A percentile compares a stretch with the other conserved stretches of the same genome.
phyloP scores from a whole-genome alignment of 768 basidiomycete genomes.

The Vishniacozyma victoriae region DNA sequence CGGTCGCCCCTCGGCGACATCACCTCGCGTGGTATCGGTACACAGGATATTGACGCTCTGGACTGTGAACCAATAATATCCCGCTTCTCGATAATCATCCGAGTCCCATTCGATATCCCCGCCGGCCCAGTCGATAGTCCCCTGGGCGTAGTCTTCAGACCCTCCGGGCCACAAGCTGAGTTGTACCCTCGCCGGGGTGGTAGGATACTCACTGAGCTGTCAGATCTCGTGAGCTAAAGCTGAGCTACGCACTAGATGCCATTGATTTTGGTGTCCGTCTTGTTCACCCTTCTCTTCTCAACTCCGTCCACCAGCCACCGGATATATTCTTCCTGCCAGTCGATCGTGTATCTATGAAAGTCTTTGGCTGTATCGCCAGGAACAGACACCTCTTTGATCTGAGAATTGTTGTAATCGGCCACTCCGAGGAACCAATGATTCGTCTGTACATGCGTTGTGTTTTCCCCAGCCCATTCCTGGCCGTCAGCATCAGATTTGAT shows the following conservation, averaged over 20 bases:
- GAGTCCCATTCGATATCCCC: constrained; percentile 76
- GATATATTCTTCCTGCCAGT: constrained; percentile 68
- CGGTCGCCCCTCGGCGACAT: background rate
- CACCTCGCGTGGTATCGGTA: constrained; percentile 13
- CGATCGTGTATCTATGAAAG: constrained; percentile 50
- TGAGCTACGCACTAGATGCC: too few species aligned
- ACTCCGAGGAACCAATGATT: constrained; percentile 52
- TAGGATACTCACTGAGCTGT: constrained; percentile 57
- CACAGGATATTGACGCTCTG: constrained; percentile 38
- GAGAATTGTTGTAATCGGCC: too few species aligned
- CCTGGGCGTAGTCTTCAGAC: constrained; percentile 56
- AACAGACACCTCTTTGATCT: constrained; percentile 9
- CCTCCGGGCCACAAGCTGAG: constrained; percentile 80
- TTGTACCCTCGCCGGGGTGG: constrained; percentile 73
- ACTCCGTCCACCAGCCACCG: constrained; percentile 67
- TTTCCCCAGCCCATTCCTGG: constrained; percentile 45
- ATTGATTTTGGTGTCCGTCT: constrained; percentile 56
- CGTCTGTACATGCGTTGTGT: constrained; percentile 63
- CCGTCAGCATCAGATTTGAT: too few species aligned
- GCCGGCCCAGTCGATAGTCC: constrained; percentile 73
- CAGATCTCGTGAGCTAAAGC: too few species aligned
- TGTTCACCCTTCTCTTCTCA: constrained; percentile 62
- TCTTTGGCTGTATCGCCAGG: constrained; percentile 18
- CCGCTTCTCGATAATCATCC: constrained; percentile 67
- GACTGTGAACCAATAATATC: constrained; percentile 46